Conservation (phyloP, 257 asterid species). For the Penstemon eatonii region DNA sequence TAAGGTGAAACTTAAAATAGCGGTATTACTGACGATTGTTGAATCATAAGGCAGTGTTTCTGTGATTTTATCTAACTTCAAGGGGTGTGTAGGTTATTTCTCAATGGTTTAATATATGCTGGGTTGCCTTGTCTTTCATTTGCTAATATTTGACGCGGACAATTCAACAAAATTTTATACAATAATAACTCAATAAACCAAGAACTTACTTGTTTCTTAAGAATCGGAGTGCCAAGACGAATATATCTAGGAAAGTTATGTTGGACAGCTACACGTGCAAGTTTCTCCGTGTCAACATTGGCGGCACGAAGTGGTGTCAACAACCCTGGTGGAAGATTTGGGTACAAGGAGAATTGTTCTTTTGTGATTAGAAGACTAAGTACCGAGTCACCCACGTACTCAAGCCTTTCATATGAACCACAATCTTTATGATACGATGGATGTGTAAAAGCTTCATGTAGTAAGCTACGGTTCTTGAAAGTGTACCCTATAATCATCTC, state of each 20-base stretch:
- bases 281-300: constrained; percentile 92
- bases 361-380: constrained; percentile 67
- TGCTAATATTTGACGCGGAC: neutral
- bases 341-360: constrained; percentile 65
- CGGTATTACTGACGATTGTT: too few species aligned
- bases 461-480: constrained; percentile 54
- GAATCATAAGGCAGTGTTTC: too few species aligned
- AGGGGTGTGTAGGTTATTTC: too few species aligned
- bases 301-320: constrained; percentile 86
- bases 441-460: constrained; percentile 72
- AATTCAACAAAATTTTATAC: constrained; percentile 10
- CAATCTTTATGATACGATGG: constrained; percentile 50
- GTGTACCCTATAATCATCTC: constrained; percentile 66
- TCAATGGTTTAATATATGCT: neutral
- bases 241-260: constrained; percentile 65
- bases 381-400: constrained; percentile 73
- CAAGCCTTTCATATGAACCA: constrained; percentile 72
- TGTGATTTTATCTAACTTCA: too few species aligned
- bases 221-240: constrained; percentile 46
- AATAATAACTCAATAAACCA: constrained; percentile 2
- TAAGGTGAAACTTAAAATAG: too few species aligned
- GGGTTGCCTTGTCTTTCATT: neutral
- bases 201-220: constrained; percentile 49
- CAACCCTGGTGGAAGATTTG: constrained; percentile 63
- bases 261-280: constrained; percentile 74